Percentiles rank a stretch among this genome's conserved stretches.
phyloP scores from a whole-genome alignment of 2,329 filamentous ascomycete species.

The Pestalotiopsis sp. region DNA sequence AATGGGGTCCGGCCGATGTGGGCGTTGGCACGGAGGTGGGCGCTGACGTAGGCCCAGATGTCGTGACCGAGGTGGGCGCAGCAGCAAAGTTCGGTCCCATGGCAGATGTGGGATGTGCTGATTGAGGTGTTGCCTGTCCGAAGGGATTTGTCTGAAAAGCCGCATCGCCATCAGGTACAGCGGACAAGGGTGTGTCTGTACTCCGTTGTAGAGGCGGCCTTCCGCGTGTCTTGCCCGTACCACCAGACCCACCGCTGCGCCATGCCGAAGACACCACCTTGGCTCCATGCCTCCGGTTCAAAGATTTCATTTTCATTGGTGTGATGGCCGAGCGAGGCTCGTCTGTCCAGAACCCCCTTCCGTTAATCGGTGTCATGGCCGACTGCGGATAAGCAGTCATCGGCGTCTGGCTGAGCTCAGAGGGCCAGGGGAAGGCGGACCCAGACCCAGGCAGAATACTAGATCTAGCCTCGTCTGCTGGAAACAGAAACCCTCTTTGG shows the following conservation, averaged over 20 bases:
- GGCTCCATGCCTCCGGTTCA: constrained; percentile 71
- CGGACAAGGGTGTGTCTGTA: constrained; percentile 68
- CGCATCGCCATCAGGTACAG: constrained; percentile 64
- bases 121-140: constrained; percentile 20
- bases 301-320: constrained; percentile 57
- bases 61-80: constrained; percentile 22
- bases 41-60: background rate
- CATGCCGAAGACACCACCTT: constrained; percentile 89
- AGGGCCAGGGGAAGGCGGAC: constrained; percentile 49
- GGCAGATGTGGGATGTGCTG: constrained; percentile 26
- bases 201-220: constrained; percentile 72
- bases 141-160: constrained; percentile 39
- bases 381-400: constrained; percentile 75
- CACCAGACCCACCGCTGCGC: constrained; percentile 65
- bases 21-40: constrained; percentile 4
- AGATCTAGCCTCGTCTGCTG: constrained; percentile 39
- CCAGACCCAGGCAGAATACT: constrained; percentile 33
- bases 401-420: constrained; percentile 58
- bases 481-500: constrained; percentile 37
- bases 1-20: constrained; percentile 16
- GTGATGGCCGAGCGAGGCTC: constrained; percentile 78
- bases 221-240: constrained; percentile 73
- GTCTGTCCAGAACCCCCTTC: constrained; percentile 56
- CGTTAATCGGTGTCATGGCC: constrained; percentile 69
- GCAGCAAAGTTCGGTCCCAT: constrained; percentile 24